Conservation (phyloP, 2,329 filamentous ascomycete species). For the Aspergillus spinulosporus region DNA sequence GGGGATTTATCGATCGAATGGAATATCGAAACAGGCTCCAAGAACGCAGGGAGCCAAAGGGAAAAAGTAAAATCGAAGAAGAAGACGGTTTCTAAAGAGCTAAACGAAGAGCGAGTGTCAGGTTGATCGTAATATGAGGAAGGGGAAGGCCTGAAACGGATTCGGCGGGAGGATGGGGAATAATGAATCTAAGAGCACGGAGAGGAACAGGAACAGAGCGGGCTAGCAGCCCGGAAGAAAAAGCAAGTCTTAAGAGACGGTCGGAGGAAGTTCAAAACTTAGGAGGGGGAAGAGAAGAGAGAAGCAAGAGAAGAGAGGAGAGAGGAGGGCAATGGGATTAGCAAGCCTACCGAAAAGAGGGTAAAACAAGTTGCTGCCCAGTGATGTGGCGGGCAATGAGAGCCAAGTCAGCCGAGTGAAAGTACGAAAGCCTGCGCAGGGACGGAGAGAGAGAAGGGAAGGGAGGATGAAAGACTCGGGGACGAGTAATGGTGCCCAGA, state of each 20-base stretch:
- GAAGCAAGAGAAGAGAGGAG: conserved; percentile 11
- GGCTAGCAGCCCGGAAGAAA: neutral
- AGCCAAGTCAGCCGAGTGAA: conserved; percentile 1
- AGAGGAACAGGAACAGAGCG: neutral
- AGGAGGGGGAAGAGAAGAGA: too few species aligned
- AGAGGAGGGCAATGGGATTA: conserved; percentile 4
- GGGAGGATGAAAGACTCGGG: conserved; percentile 16
- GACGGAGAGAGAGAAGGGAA: conserved; percentile 14
- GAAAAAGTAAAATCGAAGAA: conserved; percentile 14
- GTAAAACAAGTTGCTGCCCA: conserved; percentile 6
- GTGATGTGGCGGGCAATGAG: conserved; percentile 9
- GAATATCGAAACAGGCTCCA: conserved; percentile 9
- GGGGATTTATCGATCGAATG: conserved; percentile 14
- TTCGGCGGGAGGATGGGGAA: conserved; percentile 8
- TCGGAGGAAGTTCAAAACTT: conserved; percentile 19
- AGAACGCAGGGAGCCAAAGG: conserved; percentile 10
- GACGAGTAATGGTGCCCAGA: conserved; percentile 14
- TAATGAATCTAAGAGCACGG: neutral
- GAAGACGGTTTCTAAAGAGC: conserved; percentile 10
- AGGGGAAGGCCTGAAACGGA: conserved; percentile 15
- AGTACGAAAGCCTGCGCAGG: conserved; percentile 25
- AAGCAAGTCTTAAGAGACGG: conserved; percentile 10
- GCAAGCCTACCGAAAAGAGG: conserved; percentile 6
- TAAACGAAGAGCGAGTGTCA: conserved; percentile 11
- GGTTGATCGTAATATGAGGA: conserved; percentile 17